These are phyloP conservation scores for Musa schizocarpa DNA, from an alignment of 176 grass and related monocot species.

Conservation along the genomic window DNA sequence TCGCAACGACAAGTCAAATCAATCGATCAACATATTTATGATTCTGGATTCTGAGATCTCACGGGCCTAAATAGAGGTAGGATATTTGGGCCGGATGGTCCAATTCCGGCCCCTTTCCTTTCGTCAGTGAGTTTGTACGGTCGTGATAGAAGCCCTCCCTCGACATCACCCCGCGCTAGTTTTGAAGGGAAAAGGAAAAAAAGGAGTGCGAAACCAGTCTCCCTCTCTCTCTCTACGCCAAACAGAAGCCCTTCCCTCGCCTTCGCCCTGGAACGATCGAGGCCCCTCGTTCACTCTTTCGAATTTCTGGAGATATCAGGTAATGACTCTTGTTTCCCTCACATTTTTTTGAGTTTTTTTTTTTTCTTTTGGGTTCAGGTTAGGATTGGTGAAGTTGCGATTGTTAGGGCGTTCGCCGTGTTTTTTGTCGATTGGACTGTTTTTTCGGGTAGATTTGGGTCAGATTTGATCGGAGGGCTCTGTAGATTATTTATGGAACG, in stretches of 20 bases:
- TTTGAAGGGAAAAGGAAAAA: background rate
- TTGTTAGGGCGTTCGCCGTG: background rate
- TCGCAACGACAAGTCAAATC: too few species aligned
- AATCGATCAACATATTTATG: too few species aligned
- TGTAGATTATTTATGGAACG: background rate
- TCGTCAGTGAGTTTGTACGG: too few species aligned
- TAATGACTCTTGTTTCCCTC: background rate
- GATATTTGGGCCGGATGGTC: too few species aligned
- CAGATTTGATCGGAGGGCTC: background rate
- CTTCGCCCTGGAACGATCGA: background rate
- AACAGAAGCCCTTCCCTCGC: background rate
- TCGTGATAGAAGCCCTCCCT: too few species aligned
- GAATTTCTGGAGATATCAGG: background rate
- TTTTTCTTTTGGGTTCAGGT: background rate
- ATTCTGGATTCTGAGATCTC: too few species aligned
- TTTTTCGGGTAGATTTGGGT: too few species aligned
- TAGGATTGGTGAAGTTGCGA: background rate
- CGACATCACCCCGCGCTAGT: background rate
- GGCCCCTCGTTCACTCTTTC: background rate
- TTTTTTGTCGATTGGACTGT: background rate
- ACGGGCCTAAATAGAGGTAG: too few species aligned
- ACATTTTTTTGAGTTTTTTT: background rate
- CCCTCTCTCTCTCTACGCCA: background rate
- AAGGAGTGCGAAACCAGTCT: background rate
- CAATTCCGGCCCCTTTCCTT: too few species aligned